These are phyloP conservation scores for Populus hybrid DNA, from an alignment of 441 rosid genomes.

Conservation along the genomic window DNA sequence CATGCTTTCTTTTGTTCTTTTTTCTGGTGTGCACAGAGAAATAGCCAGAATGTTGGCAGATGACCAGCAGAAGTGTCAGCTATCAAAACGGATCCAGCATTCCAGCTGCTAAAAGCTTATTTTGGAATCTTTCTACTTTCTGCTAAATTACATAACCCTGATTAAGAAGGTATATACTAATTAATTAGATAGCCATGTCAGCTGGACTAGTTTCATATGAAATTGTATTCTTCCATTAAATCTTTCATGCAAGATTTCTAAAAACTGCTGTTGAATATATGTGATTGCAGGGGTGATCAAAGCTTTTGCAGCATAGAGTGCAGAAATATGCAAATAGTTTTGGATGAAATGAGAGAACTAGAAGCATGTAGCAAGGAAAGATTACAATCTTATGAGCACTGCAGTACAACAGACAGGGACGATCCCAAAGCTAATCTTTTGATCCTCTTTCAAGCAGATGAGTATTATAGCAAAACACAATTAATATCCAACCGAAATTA, in stretches of 20 bases:
- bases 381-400: constrained; percentile 35
- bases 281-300: constrained; percentile 57
- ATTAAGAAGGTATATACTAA: too few species aligned
- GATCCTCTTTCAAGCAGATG: too few species aligned
- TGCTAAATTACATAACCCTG: too few species aligned
- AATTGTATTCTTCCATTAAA: background rate
- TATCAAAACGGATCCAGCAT: too few species aligned
- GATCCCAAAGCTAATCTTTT: too few species aligned
- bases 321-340: constrained; percentile 56
- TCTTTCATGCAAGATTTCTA: background rate
- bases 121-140: too few species aligned
- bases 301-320: constrained; percentile 80
- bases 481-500: too few species aligned
- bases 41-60: constrained; percentile 91
- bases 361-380: constrained; percentile 45
- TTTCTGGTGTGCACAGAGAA: constrained; percentile 47
- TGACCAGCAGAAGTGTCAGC: constrained; percentile 53
- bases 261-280: background rate
- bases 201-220: background rate
- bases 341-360: constrained; percentile 56
- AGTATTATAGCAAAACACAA: too few species aligned
- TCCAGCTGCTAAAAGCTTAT: too few species aligned
- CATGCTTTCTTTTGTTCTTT: background rate
- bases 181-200: background rate
- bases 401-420: constrained; percentile 15